Evolutionary conservation across 352 stramenopile genomes (phyloP).

Genomic region (Phytophthora tubulina): DNA sequence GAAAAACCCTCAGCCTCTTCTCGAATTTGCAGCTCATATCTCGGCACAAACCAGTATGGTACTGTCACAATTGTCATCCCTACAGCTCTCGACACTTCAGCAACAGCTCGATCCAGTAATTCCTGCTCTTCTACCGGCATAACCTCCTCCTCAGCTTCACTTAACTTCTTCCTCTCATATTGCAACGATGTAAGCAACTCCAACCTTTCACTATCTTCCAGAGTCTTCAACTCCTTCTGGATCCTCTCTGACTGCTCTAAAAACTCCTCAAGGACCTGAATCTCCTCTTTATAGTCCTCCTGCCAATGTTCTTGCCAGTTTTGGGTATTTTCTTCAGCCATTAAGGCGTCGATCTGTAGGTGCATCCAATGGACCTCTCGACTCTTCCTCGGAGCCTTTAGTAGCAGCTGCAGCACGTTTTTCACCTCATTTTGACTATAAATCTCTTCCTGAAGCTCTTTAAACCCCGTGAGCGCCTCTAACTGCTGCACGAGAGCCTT

Average conservation of each 20-base stretch:
- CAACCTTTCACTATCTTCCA: constrained; percentile 9
- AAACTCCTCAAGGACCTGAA: constrained; percentile 21
- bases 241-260: background rate
- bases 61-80: background rate
- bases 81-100: constrained; percentile 2
- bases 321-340: constrained; percentile 2
- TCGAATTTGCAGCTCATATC: constrained; percentile 28
- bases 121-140: constrained; percentile 19
- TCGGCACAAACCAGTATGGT: constrained; percentile 45
- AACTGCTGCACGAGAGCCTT: constrained; percentile 21
- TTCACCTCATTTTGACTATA: background rate
- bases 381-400: constrained; percentile 23
- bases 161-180: constrained; percentile 28
- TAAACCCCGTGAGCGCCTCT: background rate
- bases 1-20: background rate
- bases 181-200: constrained; percentile 31
- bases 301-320: constrained; percentile 35
- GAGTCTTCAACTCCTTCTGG: background rate
- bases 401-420: constrained; percentile 14
- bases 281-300: constrained; percentile 32
- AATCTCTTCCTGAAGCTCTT: background rate
- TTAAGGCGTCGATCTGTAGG: constrained; percentile 35
- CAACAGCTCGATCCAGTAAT: constrained; percentile 24
- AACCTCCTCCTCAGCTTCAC: constrained; percentile 10
- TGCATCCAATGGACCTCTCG: constrained; percentile 40